Conservation (phyloP, 441 rosid genomes). For the Pelargonium fulgidum region DNA sequence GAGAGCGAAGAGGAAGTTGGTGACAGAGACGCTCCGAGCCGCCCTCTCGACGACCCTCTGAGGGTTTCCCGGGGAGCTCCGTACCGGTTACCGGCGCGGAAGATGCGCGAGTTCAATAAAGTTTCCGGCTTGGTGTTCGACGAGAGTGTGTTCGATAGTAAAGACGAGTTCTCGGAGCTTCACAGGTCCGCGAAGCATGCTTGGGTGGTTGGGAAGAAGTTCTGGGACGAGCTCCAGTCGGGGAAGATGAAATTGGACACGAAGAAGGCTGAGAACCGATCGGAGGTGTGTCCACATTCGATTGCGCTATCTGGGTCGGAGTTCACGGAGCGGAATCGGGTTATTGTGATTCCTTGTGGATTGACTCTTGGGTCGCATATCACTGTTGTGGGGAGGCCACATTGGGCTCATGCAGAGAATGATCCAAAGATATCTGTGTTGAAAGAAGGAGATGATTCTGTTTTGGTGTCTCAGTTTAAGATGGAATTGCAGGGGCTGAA, state of each 20-base stretch:
- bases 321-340: constrained; percentile 32
- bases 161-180: constrained; percentile 40
- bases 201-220: constrained; percentile 32
- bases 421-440: constrained; percentile 20
- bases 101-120: constrained; percentile 34
- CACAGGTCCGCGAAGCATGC: constrained; percentile 37
- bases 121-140: constrained; percentile 38
- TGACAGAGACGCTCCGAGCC: constrained; percentile 24
- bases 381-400: constrained; percentile 43
- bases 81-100: constrained; percentile 16
- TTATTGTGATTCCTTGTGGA: constrained; percentile 44
- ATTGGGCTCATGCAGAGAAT: constrained; percentile 37
- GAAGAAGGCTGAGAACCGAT: constrained; percentile 15
- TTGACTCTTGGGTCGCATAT: constrained; percentile 41
- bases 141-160: constrained; percentile 32
- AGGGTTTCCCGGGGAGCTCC: neutral
- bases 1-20: constrained; percentile 27
- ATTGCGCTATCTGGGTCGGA: constrained; percentile 34
- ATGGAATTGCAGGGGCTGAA: neutral
- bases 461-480: neutral
- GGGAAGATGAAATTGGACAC: constrained; percentile 19
- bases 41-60: constrained; percentile 7
- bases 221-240: constrained; percentile 36
- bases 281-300: constrained; percentile 39
- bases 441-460: constrained; percentile 10